Evolutionary conservation across 306 rosid species (phyloP).

Genomic region (Vigna trinervia): DNA sequence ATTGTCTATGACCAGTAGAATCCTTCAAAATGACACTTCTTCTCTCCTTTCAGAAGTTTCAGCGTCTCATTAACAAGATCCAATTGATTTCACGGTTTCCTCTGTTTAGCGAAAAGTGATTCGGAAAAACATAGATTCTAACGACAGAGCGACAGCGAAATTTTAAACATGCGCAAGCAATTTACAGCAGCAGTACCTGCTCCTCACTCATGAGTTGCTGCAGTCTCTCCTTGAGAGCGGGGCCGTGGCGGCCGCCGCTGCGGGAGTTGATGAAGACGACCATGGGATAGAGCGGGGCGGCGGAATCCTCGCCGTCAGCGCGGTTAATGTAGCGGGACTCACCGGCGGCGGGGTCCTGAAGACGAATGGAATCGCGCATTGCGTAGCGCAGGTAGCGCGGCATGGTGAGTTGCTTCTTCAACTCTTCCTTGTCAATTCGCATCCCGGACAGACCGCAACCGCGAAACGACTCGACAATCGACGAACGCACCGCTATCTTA

Average conservation of each 20-base stretch:
- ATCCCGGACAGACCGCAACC: constrained; percentile 75
- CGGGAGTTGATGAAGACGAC: constrained; percentile 80
- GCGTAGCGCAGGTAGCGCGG: constrained; percentile 85
- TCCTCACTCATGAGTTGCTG: constrained; percentile 82
- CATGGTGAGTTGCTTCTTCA: constrained; percentile 71
- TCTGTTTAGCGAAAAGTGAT: background rate
- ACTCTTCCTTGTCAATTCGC: constrained; percentile 78
- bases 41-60: background rate
- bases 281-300: constrained; percentile 67
- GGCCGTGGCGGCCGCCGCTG: constrained; percentile 95
- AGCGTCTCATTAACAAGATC: constrained; percentile 33
- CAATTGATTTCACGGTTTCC: background rate
- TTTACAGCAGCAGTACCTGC: constrained; percentile 61
- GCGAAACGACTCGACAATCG: constrained; percentile 70
- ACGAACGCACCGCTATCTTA: constrained; percentile 58
- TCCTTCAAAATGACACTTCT: constrained; percentile 13
- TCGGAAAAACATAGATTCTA: background rate
- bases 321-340: constrained; percentile 52
- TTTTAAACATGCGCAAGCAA: background rate
- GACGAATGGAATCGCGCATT: constrained; percentile 84
- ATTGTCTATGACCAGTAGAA: constrained; percentile 11
- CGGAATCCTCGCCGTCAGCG: constrained; percentile 35
- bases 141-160: background rate
- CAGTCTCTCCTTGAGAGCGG: constrained; percentile 79
- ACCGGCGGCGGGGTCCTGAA: constrained; percentile 69